Conservation (phyloP, 306 rosid species). For the Glycine soja region DNA sequence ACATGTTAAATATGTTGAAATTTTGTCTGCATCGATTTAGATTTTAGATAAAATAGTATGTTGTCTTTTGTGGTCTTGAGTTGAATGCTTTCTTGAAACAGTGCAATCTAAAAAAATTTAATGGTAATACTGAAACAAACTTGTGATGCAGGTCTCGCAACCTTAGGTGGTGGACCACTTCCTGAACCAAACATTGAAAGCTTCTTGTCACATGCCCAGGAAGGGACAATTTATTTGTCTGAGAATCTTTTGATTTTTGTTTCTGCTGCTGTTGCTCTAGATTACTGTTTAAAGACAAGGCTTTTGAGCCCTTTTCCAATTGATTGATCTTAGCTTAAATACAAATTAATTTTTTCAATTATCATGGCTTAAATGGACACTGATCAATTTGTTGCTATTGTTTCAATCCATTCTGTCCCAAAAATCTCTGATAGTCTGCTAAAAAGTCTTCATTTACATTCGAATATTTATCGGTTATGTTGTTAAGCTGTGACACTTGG, state of each 20-base stretch:
- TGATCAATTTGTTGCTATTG: neutral
- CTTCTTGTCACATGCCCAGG: constrained; percentile 63
- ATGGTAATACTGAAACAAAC: constrained; percentile 28
- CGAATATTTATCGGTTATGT: neutral
- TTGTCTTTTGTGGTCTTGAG: neutral
- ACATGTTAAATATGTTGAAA: neutral
- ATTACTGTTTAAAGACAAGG: constrained; percentile 75
- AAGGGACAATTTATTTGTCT: constrained; percentile 68
- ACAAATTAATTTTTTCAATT: constrained; percentile 34
- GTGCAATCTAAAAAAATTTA: constrained; percentile 15
- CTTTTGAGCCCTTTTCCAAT: constrained; percentile 73
- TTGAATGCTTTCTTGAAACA: constrained; percentile 33
- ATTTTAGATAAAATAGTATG: neutral
- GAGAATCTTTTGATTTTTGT: constrained; percentile 73
- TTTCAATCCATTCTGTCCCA: neutral
- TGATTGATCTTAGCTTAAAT: constrained; percentile 50
- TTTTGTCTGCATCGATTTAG: neutral
- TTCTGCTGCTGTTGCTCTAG: constrained; percentile 77
- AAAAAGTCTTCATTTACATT: neutral
- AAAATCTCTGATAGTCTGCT: neutral
- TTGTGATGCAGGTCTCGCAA: constrained; percentile 75
- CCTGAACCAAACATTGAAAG: constrained; percentile 63
- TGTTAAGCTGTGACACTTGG: neutral
- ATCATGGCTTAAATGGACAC: constrained; percentile 20
- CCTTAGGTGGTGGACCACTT: constrained; percentile 63